Evolutionary conservation across 805 yeast genomes (phyloP), one percentile per base, ranked within the genome.

Genomic region (Cyberlindnera galapagoensis): DNA sequence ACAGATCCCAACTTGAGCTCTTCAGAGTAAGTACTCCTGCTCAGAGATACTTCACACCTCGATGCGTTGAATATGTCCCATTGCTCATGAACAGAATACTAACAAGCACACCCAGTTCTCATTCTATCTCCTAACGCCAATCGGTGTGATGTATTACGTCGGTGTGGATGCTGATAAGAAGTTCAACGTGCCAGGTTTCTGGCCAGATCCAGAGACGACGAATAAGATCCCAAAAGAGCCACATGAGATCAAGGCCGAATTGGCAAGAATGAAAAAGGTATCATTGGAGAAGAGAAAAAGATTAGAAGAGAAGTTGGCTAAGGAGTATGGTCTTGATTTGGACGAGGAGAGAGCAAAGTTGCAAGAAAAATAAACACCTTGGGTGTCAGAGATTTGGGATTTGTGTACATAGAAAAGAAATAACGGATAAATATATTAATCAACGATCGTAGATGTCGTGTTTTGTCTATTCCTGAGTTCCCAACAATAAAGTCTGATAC

Each of bases 161-260:
- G 97, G 97, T 53, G 71, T 81, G 24, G 88, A 88, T 48, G 81
- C 97, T 2, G 95, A 88, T 56, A 74, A 68, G 47, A 88, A 86
- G 62, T 76, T 88, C 56, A 84, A 86, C 52, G 78, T 87, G 29
- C 94, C 94, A 7, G 95, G 95, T 14, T 88, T 85, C 60, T 87
- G 95, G 95, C 97, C 97, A 3, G 97, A 87, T 56, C 96, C 96
- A 25, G 81, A 82, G 25, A 81, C 96, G 3, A 67, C 86, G 45
- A 87, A 88, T 54, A 80, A 84, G 59, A 79, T 88, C 21, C 97
- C 97, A 3, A 88, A 87, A 51, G 96, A 88, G 51, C 87, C 87
- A 3, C 83, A 80, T 49, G 96, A 88, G 53, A 85, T 88, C 38
- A 80, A 84, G 54, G 90, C 92, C 1, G 97, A 88, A 52, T 63